Conservation (phyloP, 2,329 filamentous ascomycete genomes). For the Acephala macrosclerotiorum region DNA sequence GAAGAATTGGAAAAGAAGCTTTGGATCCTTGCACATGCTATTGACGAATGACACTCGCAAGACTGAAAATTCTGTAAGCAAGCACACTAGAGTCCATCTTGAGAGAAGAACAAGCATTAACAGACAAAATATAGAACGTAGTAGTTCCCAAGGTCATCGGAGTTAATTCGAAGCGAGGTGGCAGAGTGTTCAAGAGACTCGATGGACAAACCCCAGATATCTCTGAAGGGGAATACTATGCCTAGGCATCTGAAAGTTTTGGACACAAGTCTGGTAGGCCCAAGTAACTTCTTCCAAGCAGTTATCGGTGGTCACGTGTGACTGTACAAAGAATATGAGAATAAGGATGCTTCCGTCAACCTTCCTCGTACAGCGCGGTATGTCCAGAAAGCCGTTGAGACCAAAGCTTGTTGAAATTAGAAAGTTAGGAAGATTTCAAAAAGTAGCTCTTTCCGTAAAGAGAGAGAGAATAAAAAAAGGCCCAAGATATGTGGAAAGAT, state of each 20-base stretch:
- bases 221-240: background rate
- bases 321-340: too few relatives aligned
- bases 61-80: background rate
- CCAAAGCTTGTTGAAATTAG: background rate
- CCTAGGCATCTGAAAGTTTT: background rate
- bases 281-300: background rate
- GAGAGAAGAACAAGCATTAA: background rate
- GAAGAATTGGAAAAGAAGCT: background rate
- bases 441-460: too few relatives aligned
- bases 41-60: background rate
- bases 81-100: background rate
- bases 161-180: slow-evolving; percentile 1
- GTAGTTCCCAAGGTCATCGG: background rate
- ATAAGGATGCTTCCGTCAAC: too few relatives aligned
- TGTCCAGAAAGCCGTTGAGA: too few relatives aligned
- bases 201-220: background rate
- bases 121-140: background rate
- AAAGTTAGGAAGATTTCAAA: background rate
- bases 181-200: background rate
- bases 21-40: slow-evolving; percentile 1
- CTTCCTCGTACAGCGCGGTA: too few relatives aligned
- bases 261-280: background rate
- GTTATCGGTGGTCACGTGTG: background rate
- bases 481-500: too few relatives aligned
- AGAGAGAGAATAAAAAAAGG: too few relatives aligned